phyloP scores from a whole-genome alignment of 2,329 filamentous ascomycete genomes.

The Alternaria gansuensis region DNA sequence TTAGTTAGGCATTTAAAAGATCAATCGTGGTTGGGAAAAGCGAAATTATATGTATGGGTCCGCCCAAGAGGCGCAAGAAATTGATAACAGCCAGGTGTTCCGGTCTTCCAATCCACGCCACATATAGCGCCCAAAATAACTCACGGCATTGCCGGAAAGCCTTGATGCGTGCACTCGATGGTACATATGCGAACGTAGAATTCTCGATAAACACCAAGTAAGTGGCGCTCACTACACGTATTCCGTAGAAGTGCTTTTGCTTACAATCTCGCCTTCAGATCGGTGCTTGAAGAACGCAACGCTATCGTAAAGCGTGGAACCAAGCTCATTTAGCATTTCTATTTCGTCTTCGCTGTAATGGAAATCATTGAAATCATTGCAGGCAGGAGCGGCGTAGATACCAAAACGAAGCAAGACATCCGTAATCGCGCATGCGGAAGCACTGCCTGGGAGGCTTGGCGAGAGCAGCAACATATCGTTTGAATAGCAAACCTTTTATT shows the following conservation, averaged over 20 bases:
- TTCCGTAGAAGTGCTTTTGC: background rate
- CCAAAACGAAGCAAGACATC: conserved; percentile 48
- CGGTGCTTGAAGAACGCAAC: conserved; percentile 50
- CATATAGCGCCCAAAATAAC: conserved; percentile 49
- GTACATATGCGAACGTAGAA: conserved; percentile 46
- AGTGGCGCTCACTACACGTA: background rate
- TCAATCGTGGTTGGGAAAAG: no score
- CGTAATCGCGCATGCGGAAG: conserved; percentile 48
- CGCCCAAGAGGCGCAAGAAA: conserved; percentile 13
- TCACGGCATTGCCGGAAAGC: conserved; percentile 38
- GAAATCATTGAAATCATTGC: conserved; percentile 43
- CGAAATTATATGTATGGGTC: conserved; percentile 13
- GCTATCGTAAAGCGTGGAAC: conserved; percentile 44
- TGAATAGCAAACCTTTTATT: conserved; percentile 35
- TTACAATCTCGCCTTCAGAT: conserved; percentile 43
- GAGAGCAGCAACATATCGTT: conserved; percentile 41
- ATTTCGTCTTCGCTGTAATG: conserved; percentile 23
- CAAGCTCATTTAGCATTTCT: conserved; percentile 34
- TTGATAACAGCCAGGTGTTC: conserved; percentile 9
- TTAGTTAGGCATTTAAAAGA: no score
- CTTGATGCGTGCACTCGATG: conserved; percentile 29
- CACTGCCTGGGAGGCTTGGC: conserved; percentile 33
- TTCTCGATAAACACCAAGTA: conserved; percentile 21
- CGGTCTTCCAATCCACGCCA: background rate
- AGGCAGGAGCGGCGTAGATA: conserved; percentile 43